Evolutionary conservation across 2,329 filamentous ascomycete species (phyloP).

Genomic region (Fusarium nanum): DNA sequence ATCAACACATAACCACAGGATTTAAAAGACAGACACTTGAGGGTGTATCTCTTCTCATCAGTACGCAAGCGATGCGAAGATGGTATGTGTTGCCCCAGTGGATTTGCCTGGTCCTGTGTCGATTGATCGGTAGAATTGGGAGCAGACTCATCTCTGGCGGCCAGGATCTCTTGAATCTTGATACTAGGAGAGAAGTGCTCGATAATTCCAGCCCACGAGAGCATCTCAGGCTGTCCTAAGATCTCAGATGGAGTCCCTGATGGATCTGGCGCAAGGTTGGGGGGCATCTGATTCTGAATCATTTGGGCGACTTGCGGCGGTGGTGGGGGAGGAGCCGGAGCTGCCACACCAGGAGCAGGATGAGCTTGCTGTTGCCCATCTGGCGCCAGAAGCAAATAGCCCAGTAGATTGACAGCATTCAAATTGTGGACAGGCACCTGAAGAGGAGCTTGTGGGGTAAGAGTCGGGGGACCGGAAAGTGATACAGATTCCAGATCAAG

Average conservation of each 20-base stretch:
- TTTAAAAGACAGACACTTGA: constrained; percentile 62
- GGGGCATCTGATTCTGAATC: background rate
- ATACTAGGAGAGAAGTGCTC: constrained; percentile 56
- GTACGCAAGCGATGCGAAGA: constrained; percentile 28
- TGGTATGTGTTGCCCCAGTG: constrained; percentile 41
- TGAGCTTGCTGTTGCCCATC: constrained; percentile 10
- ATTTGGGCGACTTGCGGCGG: background rate
- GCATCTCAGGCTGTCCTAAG: constrained; percentile 46
- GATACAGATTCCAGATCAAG: constrained; percentile 74
- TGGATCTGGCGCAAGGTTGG: constrained; percentile 9
- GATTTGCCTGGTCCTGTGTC: constrained; percentile 12
- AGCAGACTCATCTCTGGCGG: constrained; percentile 12
- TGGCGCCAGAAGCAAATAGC: constrained; percentile 19
- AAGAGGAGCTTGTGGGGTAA: constrained; percentile 42
- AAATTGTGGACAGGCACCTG: constrained; percentile 29
- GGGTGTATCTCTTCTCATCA: constrained; percentile 47
- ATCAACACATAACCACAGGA: constrained; percentile 72
- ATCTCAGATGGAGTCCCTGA: constrained; percentile 15
- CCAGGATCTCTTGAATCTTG: constrained; percentile 47
- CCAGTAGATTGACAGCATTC: constrained; percentile 29
- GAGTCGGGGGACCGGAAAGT: constrained; percentile 61
- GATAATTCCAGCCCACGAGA: constrained; percentile 58
- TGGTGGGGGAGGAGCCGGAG: background rate
- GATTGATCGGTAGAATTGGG: background rate
- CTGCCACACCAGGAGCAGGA: background rate